Base-by-base conservation (phyloP, 2,329 filamentous ascomycete species). In the Malbranchea zuffiana region DNA sequence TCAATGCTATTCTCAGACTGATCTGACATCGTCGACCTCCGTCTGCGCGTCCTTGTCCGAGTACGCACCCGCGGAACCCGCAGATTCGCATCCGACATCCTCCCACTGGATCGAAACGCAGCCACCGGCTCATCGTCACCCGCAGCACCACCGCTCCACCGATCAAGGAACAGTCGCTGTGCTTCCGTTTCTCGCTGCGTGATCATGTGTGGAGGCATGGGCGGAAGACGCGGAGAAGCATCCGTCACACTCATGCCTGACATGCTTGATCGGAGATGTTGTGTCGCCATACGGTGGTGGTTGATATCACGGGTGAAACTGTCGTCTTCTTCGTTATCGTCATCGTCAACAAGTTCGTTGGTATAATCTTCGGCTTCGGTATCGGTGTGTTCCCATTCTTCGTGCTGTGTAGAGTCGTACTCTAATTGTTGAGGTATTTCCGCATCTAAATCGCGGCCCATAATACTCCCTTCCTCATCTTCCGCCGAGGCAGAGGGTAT, bases 381-480 rank as follows among this genome's bases (percentile, higher is more conserved):
- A 58, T 85, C 81, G 6, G 81, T 85, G 53, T 85, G 80, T 62
- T 86, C 80, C 61, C 84, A 85, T 47, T 74, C 72, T 17, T 62
- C 67, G 16, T 68, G 73, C 50, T 75, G 72, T 18, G 52, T 56
- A 6, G 42, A 50, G 4, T 43, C 54, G n/a, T 53, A 54, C 0
- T 57, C 57, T 1, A 57, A 55, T 3, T 63, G 59, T 1, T 38
- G 36, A 3, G 40, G 36, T n/a, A 44, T 29, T 18, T 41, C 42
- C 17, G 32, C 42, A 17, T 44, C 42, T 13, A 46, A 20, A 34
- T 44, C 43, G 16, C 41, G 35, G 16, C 37, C 37, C 37, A 44
- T 45, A 27, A 41, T 40, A 13, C 32, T 48, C 1, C 55, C 51
- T 1, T 57, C 57, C 2, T 53, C 51, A 3, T 59, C 58, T 3